phyloP scores from a whole-genome alignment of 805 yeast species.

The Ogataea nakhonphanomensis region DNA sequence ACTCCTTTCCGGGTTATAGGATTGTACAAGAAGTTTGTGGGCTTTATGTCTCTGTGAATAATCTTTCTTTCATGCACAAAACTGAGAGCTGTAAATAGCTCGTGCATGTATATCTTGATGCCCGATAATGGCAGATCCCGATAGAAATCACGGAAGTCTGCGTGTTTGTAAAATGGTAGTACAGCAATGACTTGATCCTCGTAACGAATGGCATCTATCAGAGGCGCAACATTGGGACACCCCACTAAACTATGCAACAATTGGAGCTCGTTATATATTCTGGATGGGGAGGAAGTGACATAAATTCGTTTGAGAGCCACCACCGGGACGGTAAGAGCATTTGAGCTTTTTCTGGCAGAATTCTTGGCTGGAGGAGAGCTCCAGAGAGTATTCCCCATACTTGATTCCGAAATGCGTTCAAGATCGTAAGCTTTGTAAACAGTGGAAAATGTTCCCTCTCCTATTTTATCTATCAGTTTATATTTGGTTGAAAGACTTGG shows the following conservation, averaged over 20 bases:
- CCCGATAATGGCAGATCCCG: conserved; percentile 77
- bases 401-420: conserved; percentile 18
- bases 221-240: conserved; percentile 75
- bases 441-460: conserved; percentile 81
- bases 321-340: conserved; percentile 27
- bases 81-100: conserved; percentile 70
- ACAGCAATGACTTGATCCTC: conserved; percentile 94
- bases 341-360: conserved; percentile 1
- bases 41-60: conserved; percentile 89
- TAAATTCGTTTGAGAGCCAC: conserved; percentile 93
- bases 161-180: conserved; percentile 84
- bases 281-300: conserved; percentile 90
- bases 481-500: conserved; percentile 34
- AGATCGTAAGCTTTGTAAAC: conserved; percentile 60
- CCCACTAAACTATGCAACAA: conserved; percentile 67
- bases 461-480: conserved; percentile 48
- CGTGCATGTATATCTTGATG: conserved; percentile 75
- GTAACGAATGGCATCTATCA: conserved; percentile 79
- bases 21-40: conserved; percentile 68
- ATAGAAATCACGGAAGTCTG: conserved; percentile 85
- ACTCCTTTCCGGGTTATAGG: conserved; percentile 69
- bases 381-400: conserved; percentile 27
- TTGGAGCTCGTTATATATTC: conserved; percentile 86
- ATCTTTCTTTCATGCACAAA: conserved; percentile 76
- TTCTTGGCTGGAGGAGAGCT: conserved; percentile 29